Base-by-base conservation (phyloP, 345 rosid genomes). In the Zanthoxylum bungeanum region DNA sequence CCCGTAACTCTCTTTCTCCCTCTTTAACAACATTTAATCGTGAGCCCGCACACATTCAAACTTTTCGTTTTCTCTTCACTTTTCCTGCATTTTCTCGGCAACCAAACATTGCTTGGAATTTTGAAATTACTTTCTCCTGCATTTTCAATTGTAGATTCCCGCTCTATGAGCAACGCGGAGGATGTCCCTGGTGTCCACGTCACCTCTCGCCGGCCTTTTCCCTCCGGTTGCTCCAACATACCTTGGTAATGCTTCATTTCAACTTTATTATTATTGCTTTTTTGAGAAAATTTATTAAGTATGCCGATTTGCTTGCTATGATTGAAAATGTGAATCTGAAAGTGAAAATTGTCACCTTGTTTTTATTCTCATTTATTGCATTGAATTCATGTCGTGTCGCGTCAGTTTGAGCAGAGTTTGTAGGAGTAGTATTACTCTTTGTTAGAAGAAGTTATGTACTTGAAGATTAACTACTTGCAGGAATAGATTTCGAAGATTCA, bases 81-180 rank as follows among this genome's bases (percentile, higher is more conserved):
- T 70, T 78, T 78, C 77, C 39, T 52, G 40, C 69, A 77, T 69
- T 81, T 79, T 77, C 78, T 62, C 73, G 3, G 70, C 59, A n/a
- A n/a, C n/a, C n/a, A n/a, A n/a, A n/a, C n/a, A n/a, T n/a, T n/a
- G n/a, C n/a, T n/a, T n/a, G n/a, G n/a, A n/a, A n/a, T n/a, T n/a
- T n/a, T n/a, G n/a, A n/a, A n/a, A n/a, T n/a, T n/a, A n/a, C n/a
- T n/a, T n/a, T n/a, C n/a, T n/a, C n/a, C n/a, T n/a, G n/a, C 57
- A n/a, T 52, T 58, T 62, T 53, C 67, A 6, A 57, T 55, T 62
- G 68, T 70, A 92, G 98, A 83, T 79, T 78, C 70, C 76, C 90
- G 94, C 69, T 75, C 77, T 17, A 34, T 66, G 17, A 76, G 77
- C 77, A 77, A 39, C 80, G 67, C 70, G 62, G 93, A 86, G 64